phyloP scores from a whole-genome alignment of 192 early-diverging fungal species.

The Pilaira anomala region DNA sequence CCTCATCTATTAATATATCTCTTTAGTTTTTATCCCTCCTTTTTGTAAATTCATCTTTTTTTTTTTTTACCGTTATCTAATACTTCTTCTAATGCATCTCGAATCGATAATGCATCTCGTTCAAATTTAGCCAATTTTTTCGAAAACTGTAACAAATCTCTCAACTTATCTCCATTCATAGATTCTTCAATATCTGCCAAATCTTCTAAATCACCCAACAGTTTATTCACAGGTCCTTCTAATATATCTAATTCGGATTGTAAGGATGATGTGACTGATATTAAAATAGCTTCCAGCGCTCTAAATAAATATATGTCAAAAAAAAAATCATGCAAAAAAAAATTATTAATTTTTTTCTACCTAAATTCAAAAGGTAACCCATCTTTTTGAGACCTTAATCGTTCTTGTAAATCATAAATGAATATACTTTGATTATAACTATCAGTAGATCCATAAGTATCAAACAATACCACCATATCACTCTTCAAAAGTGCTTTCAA shows the following conservation, averaged over 20 bases:
- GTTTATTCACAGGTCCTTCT: constrained; percentile 58
- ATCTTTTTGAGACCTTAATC: constrained; percentile 53
- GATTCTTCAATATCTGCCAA: constrained; percentile 76
- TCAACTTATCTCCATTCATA: constrained; percentile 70
- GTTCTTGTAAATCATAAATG: constrained; percentile 76
- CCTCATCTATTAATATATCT: constrained; percentile 62
- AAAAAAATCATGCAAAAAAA: not conserved
- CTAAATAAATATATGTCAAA: constrained; percentile 35
- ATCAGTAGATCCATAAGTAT: constrained; percentile 63
- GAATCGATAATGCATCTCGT: constrained; percentile 70
- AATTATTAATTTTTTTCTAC: constrained; percentile 20
- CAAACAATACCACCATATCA: constrained; percentile 74
- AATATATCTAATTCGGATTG: constrained; percentile 71
- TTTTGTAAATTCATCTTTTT: not conserved
- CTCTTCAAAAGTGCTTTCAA: constrained; percentile 80
- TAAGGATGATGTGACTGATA: constrained; percentile 63
- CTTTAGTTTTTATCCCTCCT: no score
- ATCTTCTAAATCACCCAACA: constrained; percentile 57
- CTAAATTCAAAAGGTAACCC: constrained; percentile 54
- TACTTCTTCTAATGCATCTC: constrained; percentile 76
- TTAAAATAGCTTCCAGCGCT: constrained; percentile 79
- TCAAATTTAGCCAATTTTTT: constrained; percentile 79
- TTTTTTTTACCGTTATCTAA: constrained; percentile 59
- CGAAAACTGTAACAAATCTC: constrained; percentile 73
- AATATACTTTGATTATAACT: constrained; percentile 73